Evolutionary conservation across 2,329 filamentous ascomycete species (phyloP).

Genomic region (Neonectria faginata): DNA sequence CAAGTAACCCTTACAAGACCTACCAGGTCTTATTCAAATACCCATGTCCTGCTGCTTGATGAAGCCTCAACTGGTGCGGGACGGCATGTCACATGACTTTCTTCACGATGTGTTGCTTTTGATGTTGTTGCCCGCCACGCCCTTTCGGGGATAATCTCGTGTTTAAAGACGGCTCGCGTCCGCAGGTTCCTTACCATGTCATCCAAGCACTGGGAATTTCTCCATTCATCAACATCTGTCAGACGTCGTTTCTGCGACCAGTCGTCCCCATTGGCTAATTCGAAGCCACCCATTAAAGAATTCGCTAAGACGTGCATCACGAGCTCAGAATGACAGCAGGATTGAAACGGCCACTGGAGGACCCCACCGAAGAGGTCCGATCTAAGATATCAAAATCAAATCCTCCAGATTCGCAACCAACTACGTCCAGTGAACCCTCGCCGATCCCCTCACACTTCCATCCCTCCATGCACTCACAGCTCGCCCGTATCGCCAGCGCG

Average conservation of each 20-base stretch:
- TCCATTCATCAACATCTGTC: not conserved
- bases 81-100: conserved; percentile 43
- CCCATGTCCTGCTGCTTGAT: not conserved
- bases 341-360: conserved; percentile 38
- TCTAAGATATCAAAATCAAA: conserved; percentile 31
- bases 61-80: not conserved
- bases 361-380: conserved; percentile 26
- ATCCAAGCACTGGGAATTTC: not conserved
- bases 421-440: conserved; percentile 5
- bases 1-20: no score
- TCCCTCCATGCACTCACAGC: conserved; percentile 52
- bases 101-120: conserved; percentile 46
- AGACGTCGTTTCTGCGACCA: not conserved
- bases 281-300: not conserved
- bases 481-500: conserved; percentile 59
- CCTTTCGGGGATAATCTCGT: conserved; percentile 32
- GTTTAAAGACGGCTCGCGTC: conserved; percentile 13
- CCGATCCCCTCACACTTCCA: conserved; percentile 21
- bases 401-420: conserved; percentile 11
- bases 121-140: conserved; percentile 42
- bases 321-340: conserved; percentile 28
- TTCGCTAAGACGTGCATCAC: not conserved
- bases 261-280: not conserved
- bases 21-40: not conserved
- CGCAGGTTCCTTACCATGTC: not conserved